These are phyloP conservation scores for Asterella californica DNA, from an alignment of 225 moss, liverwort and hornwort species.

Conservation along the genomic window DNA sequence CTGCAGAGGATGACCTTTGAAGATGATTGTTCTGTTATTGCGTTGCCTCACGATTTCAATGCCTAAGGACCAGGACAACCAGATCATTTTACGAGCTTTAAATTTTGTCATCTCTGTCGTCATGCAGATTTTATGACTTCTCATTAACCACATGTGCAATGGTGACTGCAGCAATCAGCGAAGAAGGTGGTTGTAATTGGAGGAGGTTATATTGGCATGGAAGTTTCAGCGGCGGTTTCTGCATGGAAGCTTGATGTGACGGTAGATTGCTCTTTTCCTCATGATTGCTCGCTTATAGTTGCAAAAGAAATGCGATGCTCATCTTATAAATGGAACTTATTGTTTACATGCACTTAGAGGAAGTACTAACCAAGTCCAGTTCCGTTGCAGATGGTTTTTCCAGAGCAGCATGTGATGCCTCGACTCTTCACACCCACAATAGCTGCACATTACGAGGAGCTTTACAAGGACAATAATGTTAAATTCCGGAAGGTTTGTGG, in stretches of 20 bases:
- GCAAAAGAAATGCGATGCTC: background rate
- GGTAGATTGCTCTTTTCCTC: conserved; percentile 20
- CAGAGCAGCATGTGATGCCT: conserved; percentile 43
- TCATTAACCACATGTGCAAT: background rate
- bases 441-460: conserved; percentile 38
- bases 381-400: conserved; percentile 36
- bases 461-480: conserved; percentile 35
- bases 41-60: too few relatives aligned
- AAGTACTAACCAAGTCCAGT: background rate
- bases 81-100: background rate
- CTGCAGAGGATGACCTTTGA: too few relatives aligned
- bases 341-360: background rate
- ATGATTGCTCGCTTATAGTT: too few relatives aligned
- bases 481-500: conserved; percentile 34
- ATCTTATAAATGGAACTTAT: background rate
- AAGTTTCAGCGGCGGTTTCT: conserved; percentile 65
- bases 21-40: too few relatives aligned
- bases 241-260: conserved; percentile 74
- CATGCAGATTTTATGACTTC: background rate
- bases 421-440: conserved; percentile 49
- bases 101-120: background rate
- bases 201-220: conserved; percentile 89
- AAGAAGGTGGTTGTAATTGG: conserved; percentile 68
- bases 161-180: conserved; percentile 44
- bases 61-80: background rate